phyloP scores from a whole-genome alignment of 140 eudicot species.

The Bidens hawaiensis region DNA sequence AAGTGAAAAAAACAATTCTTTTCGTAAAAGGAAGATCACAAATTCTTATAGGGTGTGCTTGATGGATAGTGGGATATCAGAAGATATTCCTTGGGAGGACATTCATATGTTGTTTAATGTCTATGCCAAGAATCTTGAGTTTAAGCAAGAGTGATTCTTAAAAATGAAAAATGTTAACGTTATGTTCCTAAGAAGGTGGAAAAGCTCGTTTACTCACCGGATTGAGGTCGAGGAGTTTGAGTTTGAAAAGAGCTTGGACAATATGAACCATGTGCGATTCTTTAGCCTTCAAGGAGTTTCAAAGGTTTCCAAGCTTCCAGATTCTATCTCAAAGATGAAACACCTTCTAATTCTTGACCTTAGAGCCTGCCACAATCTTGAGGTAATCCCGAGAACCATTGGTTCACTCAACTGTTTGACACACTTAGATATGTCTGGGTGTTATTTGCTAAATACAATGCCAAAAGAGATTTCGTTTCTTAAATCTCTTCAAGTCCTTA shows the following conservation, averaged over 20 bases:
- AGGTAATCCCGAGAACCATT: slow-evolving; percentile 38
- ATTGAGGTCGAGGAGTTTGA: slow-evolving; percentile 41
- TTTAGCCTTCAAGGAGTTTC: slow-evolving; percentile 66
- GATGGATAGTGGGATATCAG: slow-evolving; percentile 38
- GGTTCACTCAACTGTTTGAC: slow-evolving; percentile 43
- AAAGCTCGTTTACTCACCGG: slow-evolving; percentile 34
- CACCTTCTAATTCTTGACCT: slow-evolving; percentile 45
- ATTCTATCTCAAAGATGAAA: slow-evolving; percentile 28
- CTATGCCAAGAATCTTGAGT: slow-evolving; percentile 27
- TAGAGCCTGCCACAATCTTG: slow-evolving; percentile 56
- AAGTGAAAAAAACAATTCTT: not conserved
- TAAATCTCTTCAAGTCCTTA: slow-evolving; percentile 35
- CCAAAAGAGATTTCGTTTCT: slow-evolving; percentile 40
- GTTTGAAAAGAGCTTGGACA: slow-evolving; percentile 16
- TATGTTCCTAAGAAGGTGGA: slow-evolving; percentile 50
- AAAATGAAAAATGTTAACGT: slow-evolving; percentile 35
- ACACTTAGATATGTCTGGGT: slow-evolving; percentile 57
- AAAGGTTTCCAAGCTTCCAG: slow-evolving; percentile 36
- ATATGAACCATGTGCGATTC: slow-evolving; percentile 32
- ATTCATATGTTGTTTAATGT: slow-evolving; percentile 42
- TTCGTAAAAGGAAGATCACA: slow-evolving; percentile 2
- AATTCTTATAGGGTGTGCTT: slow-evolving; percentile 30
- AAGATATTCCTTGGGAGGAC: slow-evolving; percentile 24
- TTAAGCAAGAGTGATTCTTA: slow-evolving; percentile 38
- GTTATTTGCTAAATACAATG: slow-evolving; percentile 38